Evolutionary conservation across 768 basidiomycete genomes (phyloP).

Genomic region (Boletus speciosus): DNA sequence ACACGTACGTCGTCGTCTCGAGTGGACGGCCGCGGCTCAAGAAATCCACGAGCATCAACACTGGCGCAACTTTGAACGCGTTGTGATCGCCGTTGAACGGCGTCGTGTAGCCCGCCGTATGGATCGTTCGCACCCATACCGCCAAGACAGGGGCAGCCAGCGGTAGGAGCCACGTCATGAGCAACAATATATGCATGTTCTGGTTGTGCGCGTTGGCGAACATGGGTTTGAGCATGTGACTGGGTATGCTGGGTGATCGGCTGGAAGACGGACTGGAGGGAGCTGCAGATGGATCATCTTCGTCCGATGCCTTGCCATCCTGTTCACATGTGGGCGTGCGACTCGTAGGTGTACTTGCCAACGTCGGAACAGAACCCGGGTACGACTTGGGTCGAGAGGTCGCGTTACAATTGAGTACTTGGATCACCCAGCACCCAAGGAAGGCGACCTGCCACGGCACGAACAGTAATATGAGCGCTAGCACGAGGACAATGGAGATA

Average conservation of each 20-base stretch:
- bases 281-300: conserved; percentile 11
- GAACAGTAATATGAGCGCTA: conserved; percentile 64
- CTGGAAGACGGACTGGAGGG: neutral
- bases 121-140: conserved; percentile 87
- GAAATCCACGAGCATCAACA: conserved; percentile 60
- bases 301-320: neutral
- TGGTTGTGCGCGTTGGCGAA: conserved; percentile 40
- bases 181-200: conserved; percentile 59
- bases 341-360: conserved; percentile 20
- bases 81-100: conserved; percentile 84
- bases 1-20: conserved; percentile 38
- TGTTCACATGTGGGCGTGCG: conserved; percentile 22
- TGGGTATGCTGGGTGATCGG: neutral
- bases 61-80: conserved; percentile 60
- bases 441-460: conserved; percentile 94
- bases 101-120: conserved; percentile 71
- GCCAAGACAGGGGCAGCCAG: conserved; percentile 71
- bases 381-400: conserved; percentile 10
- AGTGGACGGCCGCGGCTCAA: conserved; percentile 51
- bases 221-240: neutral
- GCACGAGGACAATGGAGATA: conserved; percentile 57
- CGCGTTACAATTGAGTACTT: conserved; percentile 61
- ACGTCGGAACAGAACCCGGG: conserved; percentile 26
- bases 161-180: conserved; percentile 82
- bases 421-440: conserved; percentile 78